Conservation (phyloP, 2,329 filamentous ascomycete genomes). For the Hirsutella minnesotensis region DNA sequence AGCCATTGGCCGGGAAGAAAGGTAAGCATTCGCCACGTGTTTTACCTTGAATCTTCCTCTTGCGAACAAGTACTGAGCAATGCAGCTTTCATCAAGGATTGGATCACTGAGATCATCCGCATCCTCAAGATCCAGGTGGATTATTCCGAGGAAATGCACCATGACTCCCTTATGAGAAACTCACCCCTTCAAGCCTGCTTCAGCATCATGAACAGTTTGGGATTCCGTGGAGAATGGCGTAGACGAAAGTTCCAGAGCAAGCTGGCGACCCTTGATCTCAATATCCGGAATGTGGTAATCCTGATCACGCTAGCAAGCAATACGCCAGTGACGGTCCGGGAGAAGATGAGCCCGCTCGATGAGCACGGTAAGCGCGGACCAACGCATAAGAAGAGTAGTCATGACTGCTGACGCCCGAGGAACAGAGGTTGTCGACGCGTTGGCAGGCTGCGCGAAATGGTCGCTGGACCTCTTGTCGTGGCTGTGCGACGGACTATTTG, state of each 20-base stretch:
- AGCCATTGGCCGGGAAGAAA: slow-evolving; percentile 28
- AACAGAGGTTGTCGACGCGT: slow-evolving; percentile 56
- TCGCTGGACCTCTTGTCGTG: slow-evolving; percentile 57
- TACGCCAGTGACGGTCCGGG: slow-evolving; percentile 38
- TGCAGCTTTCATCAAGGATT: slow-evolving; percentile 47
- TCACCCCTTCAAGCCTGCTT: slow-evolving; percentile 62
- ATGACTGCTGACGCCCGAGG: background rate
- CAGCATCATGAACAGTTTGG: slow-evolving; percentile 68
- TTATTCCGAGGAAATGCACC: slow-evolving; percentile 63
- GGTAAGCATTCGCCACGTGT: slow-evolving; percentile 9
- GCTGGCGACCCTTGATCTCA: slow-evolving; percentile 62
- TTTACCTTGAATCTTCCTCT: background rate
- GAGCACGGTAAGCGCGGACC: slow-evolving; percentile 33
- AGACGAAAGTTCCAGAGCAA: slow-evolving; percentile 57
- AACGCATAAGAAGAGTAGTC: too few relatives aligned
- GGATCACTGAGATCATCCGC: slow-evolving; percentile 55
- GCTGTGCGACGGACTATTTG: slow-evolving; percentile 47
- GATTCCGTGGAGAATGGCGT: slow-evolving; percentile 53
- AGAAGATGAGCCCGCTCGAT: slow-evolving; percentile 47
- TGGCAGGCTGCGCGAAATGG: slow-evolving; percentile 71
- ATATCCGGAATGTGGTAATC: slow-evolving; percentile 60
- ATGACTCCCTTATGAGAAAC: slow-evolving; percentile 64
- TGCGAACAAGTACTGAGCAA: slow-evolving; percentile 6
- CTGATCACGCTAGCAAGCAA: slow-evolving; percentile 53
- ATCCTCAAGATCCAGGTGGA: slow-evolving; percentile 66